Percentiles rank a stretch among this genome's conserved stretches.
Evolutionary conservation across 2,329 filamentous ascomycete species (phyloP).

Genomic region (Botrytis elliptica): DNA sequence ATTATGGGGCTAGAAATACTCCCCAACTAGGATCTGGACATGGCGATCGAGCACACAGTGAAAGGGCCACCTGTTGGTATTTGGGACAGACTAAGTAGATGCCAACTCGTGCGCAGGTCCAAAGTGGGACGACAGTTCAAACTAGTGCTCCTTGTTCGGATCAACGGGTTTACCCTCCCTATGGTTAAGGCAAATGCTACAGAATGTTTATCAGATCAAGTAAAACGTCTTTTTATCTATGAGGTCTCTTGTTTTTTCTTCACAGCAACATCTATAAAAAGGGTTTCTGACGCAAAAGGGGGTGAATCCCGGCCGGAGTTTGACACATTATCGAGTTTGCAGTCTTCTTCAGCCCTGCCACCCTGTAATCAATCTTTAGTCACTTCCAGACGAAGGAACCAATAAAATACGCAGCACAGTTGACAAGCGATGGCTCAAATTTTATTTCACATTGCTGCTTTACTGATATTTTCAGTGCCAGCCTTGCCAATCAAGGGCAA

Average conservation of each 20-base stretch:
- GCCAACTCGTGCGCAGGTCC: not conserved
- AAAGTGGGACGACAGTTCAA: not conserved
- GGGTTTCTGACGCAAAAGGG: not conserved
- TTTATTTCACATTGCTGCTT: constrained; percentile 1
- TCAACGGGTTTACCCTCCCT: not conserved
- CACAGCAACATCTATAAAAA: not conserved
- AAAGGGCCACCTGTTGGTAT: not conserved
- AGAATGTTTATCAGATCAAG: not conserved
- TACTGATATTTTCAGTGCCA: not conserved
- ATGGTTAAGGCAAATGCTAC: not conserved
- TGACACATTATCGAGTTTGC: not conserved
- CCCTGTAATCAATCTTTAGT: not conserved
- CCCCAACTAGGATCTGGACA: not conserved
- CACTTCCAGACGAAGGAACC: not conserved
- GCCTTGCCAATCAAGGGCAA: not conserved
- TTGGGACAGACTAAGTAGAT: not conserved
- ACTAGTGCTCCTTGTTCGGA: not conserved
- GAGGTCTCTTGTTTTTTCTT: not conserved
- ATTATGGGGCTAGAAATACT: not conserved
- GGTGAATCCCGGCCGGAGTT: not conserved
- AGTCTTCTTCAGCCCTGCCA: not conserved
- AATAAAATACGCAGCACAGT: not conserved
- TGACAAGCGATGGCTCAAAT: not conserved
- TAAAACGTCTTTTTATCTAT: not conserved
- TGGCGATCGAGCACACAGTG: not conserved